Base-by-base conservation (phyloP, 2,329 filamentous ascomycete genomes). In the Colletotrichum sojae region DNA sequence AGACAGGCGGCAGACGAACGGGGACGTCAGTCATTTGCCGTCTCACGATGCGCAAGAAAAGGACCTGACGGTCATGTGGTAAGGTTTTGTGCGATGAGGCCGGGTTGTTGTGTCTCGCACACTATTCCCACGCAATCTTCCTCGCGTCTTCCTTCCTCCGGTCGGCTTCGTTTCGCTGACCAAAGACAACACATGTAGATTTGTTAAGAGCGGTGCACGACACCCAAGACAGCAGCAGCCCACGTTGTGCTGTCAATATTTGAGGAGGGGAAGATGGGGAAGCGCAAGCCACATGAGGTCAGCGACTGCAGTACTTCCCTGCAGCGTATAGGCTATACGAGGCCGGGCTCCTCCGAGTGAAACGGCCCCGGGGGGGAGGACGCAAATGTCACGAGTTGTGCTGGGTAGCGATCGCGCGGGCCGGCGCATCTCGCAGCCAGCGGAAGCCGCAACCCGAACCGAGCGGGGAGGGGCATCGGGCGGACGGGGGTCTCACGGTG, bases 391-490 rank as follows among this genome's bases (percentile, higher is more conserved):
- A 45, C 51, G 45, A 27, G 62, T 36, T 52, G 51, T 51, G 25
- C 43, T 52, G 51, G 51, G 25, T 46, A 60, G 55, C 66, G 55
- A 69, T 69, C 62, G 55, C 55, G 51, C 66, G 66, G 66, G 55
- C 49, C 55, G 62, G 56, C 66, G 43, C 63, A 69, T 69, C 36
- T 66, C 25, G 55, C 43, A 60, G 49, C 31, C 49, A 59, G 55
- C 22, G 48, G 43, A 69, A 43, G 49, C 62, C 55, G 66, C 25
- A 66, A 61, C 20, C 55, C 55, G 55, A 69, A 43, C 55, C 62
- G 62, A 55, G 49, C 49, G 63, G 62, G 45, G 39, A n/a, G 22
- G 25, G 13, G 22, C 49, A 36, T 22, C 20, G 20, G 22, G 49
- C n/a, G 25, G 59, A 39, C 49, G 59, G 62, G 55, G 18, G 55